Evolutionary conservation across 208 protist genomes (phyloP), one percentile per base, ranked within the genome.

Genomic region (Acanthamoeba royreba): DNA sequence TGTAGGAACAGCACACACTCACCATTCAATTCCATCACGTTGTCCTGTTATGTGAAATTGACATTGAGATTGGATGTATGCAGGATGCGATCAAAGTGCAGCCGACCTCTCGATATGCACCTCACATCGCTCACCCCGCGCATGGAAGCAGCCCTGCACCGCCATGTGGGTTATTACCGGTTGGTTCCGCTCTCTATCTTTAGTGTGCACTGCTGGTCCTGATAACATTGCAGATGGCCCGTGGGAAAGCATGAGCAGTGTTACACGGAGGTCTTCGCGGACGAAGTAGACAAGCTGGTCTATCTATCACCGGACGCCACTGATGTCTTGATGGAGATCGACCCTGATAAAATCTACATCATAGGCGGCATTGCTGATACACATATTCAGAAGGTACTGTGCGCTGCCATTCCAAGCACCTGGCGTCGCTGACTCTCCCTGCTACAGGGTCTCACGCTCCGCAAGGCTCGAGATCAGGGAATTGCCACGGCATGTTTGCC

Each of bases 231-330:
- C 74, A 87, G 85, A 25, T 91, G 85, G 85, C 53, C 33, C 11
- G 49, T 91, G 17, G 85, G 85, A 31, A 91, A 91, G 55, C 85
- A 91, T 33, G 40, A 45, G 38, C 40, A 91, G 35, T 45, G 53
- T 52, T 22, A 74, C 55, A 61, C 53, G 1, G 52, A 91, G 19
- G 85, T 91, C 8, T 91, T 91, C 69, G 85, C 53, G 9, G 52
- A 91, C 4, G 85, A 91, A 38, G 43, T 35, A 25, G 47, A 63
- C 40, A 63, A 69, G 49, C 52, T 91, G 85, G 55, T 91, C 85
- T 91, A 91, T 35, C 85, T 91, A 11, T 91, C 85, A 31, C 85
- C 85, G 38, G 85, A 91, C 28, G 85, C 85, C 17, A 45, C 46
- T 13, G 53, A 61, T 13, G 40, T 72, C 38, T 35, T 91, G 7